Evolutionary conservation across 2,329 filamentous ascomycete species (phyloP).

Genomic region (Arthrobotrys pseudoclavata): DNA sequence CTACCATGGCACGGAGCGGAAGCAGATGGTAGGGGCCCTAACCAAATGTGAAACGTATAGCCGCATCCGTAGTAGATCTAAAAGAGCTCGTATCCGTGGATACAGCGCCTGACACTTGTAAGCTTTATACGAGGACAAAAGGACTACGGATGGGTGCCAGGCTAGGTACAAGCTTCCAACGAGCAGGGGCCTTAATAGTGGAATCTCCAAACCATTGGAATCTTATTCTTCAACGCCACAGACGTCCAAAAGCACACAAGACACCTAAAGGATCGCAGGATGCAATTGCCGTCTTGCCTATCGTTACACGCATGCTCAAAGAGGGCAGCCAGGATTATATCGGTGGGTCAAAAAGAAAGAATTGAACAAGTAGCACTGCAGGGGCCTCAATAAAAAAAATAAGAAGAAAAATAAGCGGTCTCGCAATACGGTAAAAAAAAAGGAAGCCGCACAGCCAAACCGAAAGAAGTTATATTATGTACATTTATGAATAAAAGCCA

Average conservation of each 20-base stretch:
- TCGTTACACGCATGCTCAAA: constrained; percentile 16
- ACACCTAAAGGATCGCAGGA: background rate
- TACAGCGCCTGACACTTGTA: background rate
- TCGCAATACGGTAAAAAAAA: background rate
- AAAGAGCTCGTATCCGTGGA: background rate
- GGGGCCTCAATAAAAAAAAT: constrained; percentile 17
- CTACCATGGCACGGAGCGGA: no score
- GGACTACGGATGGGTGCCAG: no score
- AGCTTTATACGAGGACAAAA: background rate
- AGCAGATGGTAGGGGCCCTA: no score
- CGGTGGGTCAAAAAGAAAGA: background rate
- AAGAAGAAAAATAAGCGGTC: constrained; percentile 5
- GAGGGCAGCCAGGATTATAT: background rate
- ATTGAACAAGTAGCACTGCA: constrained; percentile 22
- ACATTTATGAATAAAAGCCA: constrained; percentile 33
- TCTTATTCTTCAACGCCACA: background rate
- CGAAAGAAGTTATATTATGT: constrained; percentile 55
- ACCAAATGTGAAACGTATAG: constrained; percentile 7
- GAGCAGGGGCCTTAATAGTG: no score
- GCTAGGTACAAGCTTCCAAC: no score
- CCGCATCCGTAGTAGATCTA: background rate
- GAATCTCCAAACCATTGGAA: no score
- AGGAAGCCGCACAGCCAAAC: constrained; percentile 10
- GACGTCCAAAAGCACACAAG: background rate
- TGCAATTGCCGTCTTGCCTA: constrained; percentile 19